Percentiles rank a stretch among this genome's conserved stretches.
Conservation (phyloP, 2,329 filamentous ascomycete genomes). For the Zarea fungicola region DNA sequence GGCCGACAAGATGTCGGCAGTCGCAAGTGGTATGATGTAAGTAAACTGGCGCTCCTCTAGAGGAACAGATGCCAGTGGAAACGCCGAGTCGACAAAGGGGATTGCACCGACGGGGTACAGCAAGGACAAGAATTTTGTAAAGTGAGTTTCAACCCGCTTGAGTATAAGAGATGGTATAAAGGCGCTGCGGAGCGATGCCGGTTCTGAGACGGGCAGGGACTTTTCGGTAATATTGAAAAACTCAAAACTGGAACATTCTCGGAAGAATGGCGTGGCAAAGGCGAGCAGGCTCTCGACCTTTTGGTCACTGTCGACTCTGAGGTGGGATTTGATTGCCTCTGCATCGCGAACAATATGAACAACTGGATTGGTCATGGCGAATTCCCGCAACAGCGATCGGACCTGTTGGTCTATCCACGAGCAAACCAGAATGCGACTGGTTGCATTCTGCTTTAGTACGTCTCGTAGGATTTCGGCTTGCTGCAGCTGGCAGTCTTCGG, state of each 20-base stretch:
- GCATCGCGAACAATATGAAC: conserved; percentile 64
- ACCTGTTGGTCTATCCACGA: conserved; percentile 63
- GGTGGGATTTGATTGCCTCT: conserved; percentile 57
- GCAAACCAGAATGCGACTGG: conserved; percentile 64
- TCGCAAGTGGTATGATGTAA: conserved; percentile 58
- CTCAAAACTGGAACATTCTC: conserved; percentile 66
- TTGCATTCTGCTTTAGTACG: conserved; percentile 53
- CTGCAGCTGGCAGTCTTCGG: conserved; percentile 55
- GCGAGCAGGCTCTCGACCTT: conserved; percentile 55
- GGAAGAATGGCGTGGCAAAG: conserved; percentile 53
- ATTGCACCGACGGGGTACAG: conserved; percentile 50
- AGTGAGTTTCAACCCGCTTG: conserved; percentile 64
- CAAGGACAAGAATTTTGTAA: conserved; percentile 62
- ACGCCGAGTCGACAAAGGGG: conserved; percentile 58
- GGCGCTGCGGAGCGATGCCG: conserved; percentile 26
- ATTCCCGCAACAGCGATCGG: conserved; percentile 56
- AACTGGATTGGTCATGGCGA: conserved; percentile 61
- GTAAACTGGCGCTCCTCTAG: conserved; percentile 59
- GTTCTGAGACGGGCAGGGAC: conserved; percentile 13
- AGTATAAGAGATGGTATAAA: conserved; percentile 59
- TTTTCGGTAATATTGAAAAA: conserved; percentile 70
- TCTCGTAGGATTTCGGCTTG: conserved; percentile 58
- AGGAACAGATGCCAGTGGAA: conserved; percentile 57
- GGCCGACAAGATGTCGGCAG: conserved; percentile 50
- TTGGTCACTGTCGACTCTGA: conserved; percentile 50